A percentile compares a stretch with the other conserved stretches of the same genome.
phyloP scores from a whole-genome alignment of 108 stramenopile genomes.

The Asterionellopsis glacialis region DNA sequence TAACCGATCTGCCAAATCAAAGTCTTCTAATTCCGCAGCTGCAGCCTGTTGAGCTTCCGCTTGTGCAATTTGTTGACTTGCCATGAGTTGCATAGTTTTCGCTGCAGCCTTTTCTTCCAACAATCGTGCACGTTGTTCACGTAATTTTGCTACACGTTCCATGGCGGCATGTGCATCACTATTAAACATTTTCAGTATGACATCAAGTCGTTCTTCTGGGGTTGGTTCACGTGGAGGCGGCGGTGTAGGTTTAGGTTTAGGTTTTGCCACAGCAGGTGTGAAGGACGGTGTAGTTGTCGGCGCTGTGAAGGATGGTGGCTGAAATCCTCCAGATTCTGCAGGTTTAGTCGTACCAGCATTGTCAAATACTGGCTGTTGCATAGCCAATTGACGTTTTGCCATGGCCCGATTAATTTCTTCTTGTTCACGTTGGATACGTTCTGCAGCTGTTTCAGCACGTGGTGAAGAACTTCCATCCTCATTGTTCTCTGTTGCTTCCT shows the following conservation, averaged over 20 bases:
- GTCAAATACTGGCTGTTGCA: conserved; percentile 3
- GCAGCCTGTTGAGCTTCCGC: conserved; percentile 56
- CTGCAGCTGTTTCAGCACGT: conserved; percentile 12
- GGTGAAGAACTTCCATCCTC: neutral
- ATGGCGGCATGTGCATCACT: conserved; percentile 20
- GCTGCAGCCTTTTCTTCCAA: conserved; percentile 48
- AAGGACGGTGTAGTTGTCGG: neutral
- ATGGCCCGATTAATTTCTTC: conserved; percentile 28
- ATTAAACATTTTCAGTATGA: conserved; percentile 16
- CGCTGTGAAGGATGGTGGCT: neutral
- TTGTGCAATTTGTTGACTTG: conserved; percentile 56
- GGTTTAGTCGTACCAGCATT: neutral
- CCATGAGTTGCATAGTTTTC: conserved; percentile 45
- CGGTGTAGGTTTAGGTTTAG: conserved; percentile 14
- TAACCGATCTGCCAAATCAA: conserved; percentile 78
- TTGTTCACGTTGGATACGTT: conserved; percentile 24
- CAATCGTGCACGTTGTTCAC: conserved; percentile 35
- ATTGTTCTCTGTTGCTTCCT: neutral
- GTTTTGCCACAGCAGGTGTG: neutral
- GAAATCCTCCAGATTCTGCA: conserved; percentile 13
- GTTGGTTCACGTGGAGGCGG: conserved; percentile 11
- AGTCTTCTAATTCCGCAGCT: conserved; percentile 84
- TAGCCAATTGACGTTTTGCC: conserved; percentile 21
- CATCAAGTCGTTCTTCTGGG: conserved; percentile 15
- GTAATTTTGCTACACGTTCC: conserved; percentile 18